phyloP scores from a whole-genome alignment of 371 early-diverging fungal genomes.

The Saksenaea oblongispora region DNA sequence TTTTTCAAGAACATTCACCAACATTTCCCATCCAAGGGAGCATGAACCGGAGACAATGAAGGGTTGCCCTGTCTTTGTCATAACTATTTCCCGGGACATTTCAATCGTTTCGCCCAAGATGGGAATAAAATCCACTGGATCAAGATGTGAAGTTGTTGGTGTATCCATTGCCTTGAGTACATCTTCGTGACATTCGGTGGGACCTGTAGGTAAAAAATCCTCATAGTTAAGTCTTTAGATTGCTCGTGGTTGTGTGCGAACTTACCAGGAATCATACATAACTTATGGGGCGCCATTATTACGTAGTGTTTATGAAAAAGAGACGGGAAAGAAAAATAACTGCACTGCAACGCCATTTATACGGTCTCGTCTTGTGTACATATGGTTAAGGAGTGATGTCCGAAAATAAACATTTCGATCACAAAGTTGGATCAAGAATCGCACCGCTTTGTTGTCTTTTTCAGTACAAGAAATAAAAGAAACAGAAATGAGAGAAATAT shows the following conservation, averaged over 20 bases:
- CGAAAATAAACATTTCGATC: no score
- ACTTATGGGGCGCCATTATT: slow-evolving; percentile 52
- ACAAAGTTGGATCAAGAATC: no score
- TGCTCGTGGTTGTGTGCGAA: neutral
- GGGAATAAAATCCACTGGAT: slow-evolving; percentile 82
- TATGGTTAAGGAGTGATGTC: no score
- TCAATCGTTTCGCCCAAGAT: slow-evolving; percentile 86
- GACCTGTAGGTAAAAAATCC: slow-evolving; percentile 53
- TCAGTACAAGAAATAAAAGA: no score
- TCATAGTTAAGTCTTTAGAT: neutral
- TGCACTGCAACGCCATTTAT: neutral
- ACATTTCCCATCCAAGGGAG: slow-evolving; percentile 88
- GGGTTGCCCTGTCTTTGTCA: slow-evolving; percentile 85
- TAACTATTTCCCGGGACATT: slow-evolving; percentile 78
- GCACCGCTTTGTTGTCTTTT: no score
- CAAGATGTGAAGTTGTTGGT: slow-evolving; percentile 92
- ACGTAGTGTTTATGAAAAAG: neutral
- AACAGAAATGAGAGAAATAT: no score
- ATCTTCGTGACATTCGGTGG: slow-evolving; percentile 91
- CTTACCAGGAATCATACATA: slow-evolving; percentile 92
- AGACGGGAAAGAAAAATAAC: neutral
- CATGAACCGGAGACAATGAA: slow-evolving; percentile 95
- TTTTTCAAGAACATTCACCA: slow-evolving; percentile 6
- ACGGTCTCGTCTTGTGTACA: no score
- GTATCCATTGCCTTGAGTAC: slow-evolving; percentile 87